Base-by-base conservation (phyloP, 2,329 filamentous ascomycete genomes). In the Zymoseptoria brevis region DNA sequence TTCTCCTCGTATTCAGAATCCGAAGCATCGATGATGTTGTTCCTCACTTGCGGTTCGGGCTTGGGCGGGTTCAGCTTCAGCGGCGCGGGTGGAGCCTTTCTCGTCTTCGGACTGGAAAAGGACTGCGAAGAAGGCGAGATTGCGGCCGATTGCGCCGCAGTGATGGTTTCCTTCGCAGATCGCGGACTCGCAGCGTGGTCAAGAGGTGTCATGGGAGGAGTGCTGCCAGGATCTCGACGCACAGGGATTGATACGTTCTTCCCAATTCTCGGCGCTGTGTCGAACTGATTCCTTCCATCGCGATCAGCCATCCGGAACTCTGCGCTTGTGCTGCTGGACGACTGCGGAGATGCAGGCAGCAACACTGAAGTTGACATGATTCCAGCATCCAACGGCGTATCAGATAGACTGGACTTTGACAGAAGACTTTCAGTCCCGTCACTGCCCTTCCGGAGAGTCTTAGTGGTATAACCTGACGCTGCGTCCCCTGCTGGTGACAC, bases 1-100 rank as follows among this genome's bases (percentile, higher is more conserved):
- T 88, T 81, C 63, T 92, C 88, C 60, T 94, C 90, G 66, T 92
- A 94, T 64, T 96, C 91, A 0, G 89, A 92, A 60, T 90, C 89
- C 0, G 87, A 86, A 11, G 86, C 85, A n/a, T 87, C 83, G 0
- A 75, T 73, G 21, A 76, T 73, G 24, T 75, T 75, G 51, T 67
- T 65, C 8, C 54, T 54, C 7, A 64, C 57, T 19, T 60, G 60
- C n/a, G 60, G 55, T 41, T 65, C 63, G 7, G 60, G 50, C 54
- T 55, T 50, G 48, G 55, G 52, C 50, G 62, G 54, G 50, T 57
- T 59, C 22, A 97, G 79, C 69, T 92, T 87, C 57, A 97, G 75
- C 1, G 93, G 92, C 11, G 90, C 89, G 53, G 93, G 93, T 2
- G 92, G 91, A 5, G 87, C 84, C 73, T 96, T 96, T 60, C 92